Evolutionary conservation across 2,329 filamentous ascomycete genomes (phyloP).

Genomic region (Scopulariopsis brevicaulis): DNA sequence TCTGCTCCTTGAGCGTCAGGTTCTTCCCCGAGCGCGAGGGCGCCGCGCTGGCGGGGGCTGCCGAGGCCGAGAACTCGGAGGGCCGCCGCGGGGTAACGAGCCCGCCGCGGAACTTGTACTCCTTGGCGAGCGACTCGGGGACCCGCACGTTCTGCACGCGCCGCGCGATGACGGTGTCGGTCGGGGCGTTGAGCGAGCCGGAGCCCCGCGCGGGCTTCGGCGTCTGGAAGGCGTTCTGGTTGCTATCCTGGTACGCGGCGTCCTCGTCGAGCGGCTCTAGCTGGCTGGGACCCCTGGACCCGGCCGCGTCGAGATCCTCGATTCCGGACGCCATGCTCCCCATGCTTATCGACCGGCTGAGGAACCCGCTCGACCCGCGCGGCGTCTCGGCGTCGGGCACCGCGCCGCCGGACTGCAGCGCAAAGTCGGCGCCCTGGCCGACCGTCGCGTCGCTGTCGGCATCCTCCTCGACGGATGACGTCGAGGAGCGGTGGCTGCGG

Average conservation of each 20-base stretch:
- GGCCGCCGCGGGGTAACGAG: constrained; percentile 46
- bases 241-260: constrained; percentile 20
- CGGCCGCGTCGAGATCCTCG: constrained; percentile 37
- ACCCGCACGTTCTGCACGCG: constrained; percentile 86
- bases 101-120: constrained; percentile 69
- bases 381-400: constrained; percentile 42
- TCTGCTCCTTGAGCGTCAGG: constrained; percentile 92
- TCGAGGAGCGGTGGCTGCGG: constrained; percentile 47
- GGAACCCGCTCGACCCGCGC: constrained; percentile 37
- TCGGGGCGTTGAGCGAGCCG: constrained; percentile 50
- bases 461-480: constrained; percentile 53
- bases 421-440: constrained; percentile 60
- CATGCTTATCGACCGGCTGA: constrained; percentile 72
- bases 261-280: constrained; percentile 40
- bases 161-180: constrained; percentile 78
- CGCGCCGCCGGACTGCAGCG: constrained; percentile 71
- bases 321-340: constrained; percentile 78
- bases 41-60: constrained; percentile 32
- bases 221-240: constrained; percentile 49
- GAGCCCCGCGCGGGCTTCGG: constrained; percentile 47
- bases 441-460: constrained; percentile 64
- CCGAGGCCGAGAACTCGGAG: constrained; percentile 36
- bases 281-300: constrained; percentile 20
- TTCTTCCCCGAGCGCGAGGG: constrained; percentile 50
- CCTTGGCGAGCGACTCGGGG: constrained; percentile 74